A percentile compares a stretch with the other conserved stretches of the same genome.
Conservation (phyloP, 306 rosid genomes). For the Citrullus mucosospermus region DNA sequence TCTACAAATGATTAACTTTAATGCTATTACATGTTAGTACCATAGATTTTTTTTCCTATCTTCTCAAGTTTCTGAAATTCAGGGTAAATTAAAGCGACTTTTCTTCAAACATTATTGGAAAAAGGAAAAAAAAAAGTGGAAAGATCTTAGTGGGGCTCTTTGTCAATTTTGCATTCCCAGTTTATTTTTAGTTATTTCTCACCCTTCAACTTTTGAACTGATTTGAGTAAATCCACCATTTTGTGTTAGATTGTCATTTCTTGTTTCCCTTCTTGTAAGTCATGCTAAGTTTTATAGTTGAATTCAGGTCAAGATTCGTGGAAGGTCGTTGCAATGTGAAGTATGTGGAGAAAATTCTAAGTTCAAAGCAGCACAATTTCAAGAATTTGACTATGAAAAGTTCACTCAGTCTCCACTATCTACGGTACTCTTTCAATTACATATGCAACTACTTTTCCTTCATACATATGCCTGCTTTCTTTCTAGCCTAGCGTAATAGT, state of each 20-base stretch:
- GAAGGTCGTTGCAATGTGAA: constrained; percentile 66
- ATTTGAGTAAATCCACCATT: not conserved
- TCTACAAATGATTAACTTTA: not conserved
- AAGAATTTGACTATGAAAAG: constrained; percentile 73
- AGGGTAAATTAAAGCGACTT: not conserved
- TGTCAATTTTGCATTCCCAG: not conserved
- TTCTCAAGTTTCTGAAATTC: not conserved
- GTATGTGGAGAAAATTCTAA: constrained; percentile 60
- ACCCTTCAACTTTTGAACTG: not conserved
- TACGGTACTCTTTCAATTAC: constrained; percentile 31
- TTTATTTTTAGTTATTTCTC: not conserved
- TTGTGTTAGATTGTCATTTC: not conserved
- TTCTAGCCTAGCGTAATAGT: not conserved
- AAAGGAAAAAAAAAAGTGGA: not conserved
- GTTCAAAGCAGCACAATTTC: constrained; percentile 44
- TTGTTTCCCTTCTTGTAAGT: not conserved
- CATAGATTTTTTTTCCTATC: not conserved
- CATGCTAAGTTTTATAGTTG: not conserved
- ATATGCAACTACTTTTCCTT: not conserved
- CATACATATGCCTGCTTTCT: not conserved
- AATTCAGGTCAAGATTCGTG: constrained; percentile 83
- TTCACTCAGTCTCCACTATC: constrained; percentile 70
- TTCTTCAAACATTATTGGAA: not conserved
- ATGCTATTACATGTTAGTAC: not conserved
- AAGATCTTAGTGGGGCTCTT: not conserved